Evolutionary conservation across 257 asterid species (phyloP), one percentile per base, ranked within the genome.

Genomic region (Primulina huaijiensis): DNA sequence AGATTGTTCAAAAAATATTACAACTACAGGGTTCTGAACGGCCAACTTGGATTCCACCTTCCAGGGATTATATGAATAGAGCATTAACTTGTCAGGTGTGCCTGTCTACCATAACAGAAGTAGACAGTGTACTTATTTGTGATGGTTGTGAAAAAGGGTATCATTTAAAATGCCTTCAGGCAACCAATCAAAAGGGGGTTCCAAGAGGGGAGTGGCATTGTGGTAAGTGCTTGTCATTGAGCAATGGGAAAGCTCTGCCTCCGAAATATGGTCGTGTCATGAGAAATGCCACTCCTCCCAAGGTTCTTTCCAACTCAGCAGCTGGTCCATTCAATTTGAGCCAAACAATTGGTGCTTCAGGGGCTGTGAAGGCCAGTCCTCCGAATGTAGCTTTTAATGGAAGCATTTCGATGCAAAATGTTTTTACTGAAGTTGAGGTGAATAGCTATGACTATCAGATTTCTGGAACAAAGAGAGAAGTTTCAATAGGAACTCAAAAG

Each of bases 171-270:
- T 94, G 99, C 80, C 93, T 94, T 65, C 95, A 82, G 71, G 68
- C 78, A 27, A 77, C 82, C 68, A 79, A 76, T 71, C 87, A 83
- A 68, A 89, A 82, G 75, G 90, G 88, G 67, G 76, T 88, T 67
- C 90, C 91, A 35, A 87, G 87, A 80, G 95, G 87, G 50, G 99
- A 94, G 78, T 94, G 99, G 99, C 98, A 91, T 63, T 94, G 99
- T 84, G 86, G 79, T 64, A 92, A 81, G 83, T 94, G 99, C 82
- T 85, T 94, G 85, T 77, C 90, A 52, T 34, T 83, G 67, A 88
- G 95, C 76, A 80, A 91, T 79, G 99, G 98, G 67, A 92, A 94
- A 79, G 88, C 97, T 37, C 75, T 89, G 83, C 96, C 99, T 67
- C 98, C 99, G 69, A 94, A 94, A 75, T 94, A 89, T 81, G 99